Percentiles rank a stretch among this genome's conserved stretches.
Conservation (phyloP, 495 filamentous ascomycete species). For the Aspergillus ellipticus region DNA sequence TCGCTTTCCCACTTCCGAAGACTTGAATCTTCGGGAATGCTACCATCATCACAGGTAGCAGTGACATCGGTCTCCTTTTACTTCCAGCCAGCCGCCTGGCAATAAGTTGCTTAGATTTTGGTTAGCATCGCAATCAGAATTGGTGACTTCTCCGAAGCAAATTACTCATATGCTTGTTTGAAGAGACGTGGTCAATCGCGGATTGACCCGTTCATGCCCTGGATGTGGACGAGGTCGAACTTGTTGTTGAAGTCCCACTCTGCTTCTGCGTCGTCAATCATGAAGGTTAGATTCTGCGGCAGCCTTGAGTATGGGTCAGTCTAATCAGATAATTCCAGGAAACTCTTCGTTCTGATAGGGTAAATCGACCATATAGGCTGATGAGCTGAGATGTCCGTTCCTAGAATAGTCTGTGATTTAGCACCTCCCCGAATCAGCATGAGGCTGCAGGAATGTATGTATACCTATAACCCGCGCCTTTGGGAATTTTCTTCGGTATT, state of each 20-base stretch:
- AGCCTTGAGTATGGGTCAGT: conserved; percentile 31
- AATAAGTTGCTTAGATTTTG: conserved; percentile 19
- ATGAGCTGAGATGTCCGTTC: conserved; percentile 50
- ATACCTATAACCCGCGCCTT: conserved; percentile 16
- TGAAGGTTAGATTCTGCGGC: conserved; percentile 25
- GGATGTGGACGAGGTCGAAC: conserved; percentile 34
- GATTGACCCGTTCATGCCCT: conserved; percentile 31
- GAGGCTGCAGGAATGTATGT: not conserved
- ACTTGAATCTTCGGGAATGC: conserved; percentile 25
- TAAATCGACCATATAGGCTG: conserved; percentile 42
- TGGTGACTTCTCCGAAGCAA: not conserved
- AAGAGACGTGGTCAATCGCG: conserved; percentile 27
- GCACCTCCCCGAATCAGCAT: not conserved
- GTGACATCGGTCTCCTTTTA: conserved; percentile 34
- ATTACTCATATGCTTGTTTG: conserved; percentile 11
- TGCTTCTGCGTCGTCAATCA: conserved; percentile 31
- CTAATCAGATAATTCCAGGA: not conserved
- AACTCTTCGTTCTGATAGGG: conserved; percentile 19
- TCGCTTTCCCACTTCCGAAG: conserved; percentile 24
- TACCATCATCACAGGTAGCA: conserved; percentile 32
- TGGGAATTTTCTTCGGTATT: conserved; percentile 9
- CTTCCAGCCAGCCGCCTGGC: conserved; percentile 40
- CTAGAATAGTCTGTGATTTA: conserved; percentile 7
- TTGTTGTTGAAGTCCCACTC: conserved; percentile 23
- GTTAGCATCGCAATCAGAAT: not conserved